Evolutionary conservation across 352 stramenopile genomes (phyloP).

Genomic region (Halophytophthora batemanensis): DNA sequence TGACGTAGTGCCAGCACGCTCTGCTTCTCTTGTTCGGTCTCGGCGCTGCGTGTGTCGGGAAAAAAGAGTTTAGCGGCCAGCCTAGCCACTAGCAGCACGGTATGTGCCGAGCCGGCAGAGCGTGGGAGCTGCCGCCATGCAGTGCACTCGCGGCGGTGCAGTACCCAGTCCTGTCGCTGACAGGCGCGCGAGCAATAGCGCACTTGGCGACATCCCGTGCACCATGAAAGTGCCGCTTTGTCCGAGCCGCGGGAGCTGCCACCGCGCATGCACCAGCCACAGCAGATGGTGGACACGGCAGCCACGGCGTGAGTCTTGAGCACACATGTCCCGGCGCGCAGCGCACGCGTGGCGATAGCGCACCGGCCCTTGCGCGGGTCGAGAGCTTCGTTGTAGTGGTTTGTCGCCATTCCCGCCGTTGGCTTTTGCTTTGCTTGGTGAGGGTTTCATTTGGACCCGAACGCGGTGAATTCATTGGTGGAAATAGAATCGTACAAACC

Average conservation of each 20-base stretch:
- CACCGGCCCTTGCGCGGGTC: slow-evolving; percentile 44
- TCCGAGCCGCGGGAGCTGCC: not conserved
- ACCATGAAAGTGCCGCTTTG: slow-evolving; percentile 30
- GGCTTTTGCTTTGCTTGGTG: too few species aligned
- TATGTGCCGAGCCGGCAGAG: slow-evolving; percentile 21
- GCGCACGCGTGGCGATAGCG: slow-evolving; percentile 27
- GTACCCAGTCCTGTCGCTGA: slow-evolving; percentile 57
- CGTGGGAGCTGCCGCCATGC: slow-evolving; percentile 39
- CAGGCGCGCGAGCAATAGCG: slow-evolving; percentile 68
- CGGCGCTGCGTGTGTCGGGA: not conserved
- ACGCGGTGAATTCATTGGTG: too few species aligned
- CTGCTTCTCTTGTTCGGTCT: slow-evolving; percentile 5
- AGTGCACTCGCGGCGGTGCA: slow-evolving; percentile 49
- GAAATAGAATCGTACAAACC: too few species aligned
- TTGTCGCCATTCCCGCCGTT: not conserved
- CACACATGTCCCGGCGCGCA: slow-evolving; percentile 31
- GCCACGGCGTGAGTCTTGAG: slow-evolving; percentile 29
- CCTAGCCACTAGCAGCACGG: slow-evolving; percentile 52
- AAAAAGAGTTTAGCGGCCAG: slow-evolving; percentile 38
- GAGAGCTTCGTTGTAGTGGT: slow-evolving; percentile 15
- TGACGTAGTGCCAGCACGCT: slow-evolving; percentile 39
- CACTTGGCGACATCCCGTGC: slow-evolving; percentile 51
- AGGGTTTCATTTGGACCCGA: too few species aligned
- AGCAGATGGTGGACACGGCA: slow-evolving; percentile 33
- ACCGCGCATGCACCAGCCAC: slow-evolving; percentile 47